phyloP scores from a whole-genome alignment of 306 rosid genomes.

The Fragaria nilgerrensis region DNA sequence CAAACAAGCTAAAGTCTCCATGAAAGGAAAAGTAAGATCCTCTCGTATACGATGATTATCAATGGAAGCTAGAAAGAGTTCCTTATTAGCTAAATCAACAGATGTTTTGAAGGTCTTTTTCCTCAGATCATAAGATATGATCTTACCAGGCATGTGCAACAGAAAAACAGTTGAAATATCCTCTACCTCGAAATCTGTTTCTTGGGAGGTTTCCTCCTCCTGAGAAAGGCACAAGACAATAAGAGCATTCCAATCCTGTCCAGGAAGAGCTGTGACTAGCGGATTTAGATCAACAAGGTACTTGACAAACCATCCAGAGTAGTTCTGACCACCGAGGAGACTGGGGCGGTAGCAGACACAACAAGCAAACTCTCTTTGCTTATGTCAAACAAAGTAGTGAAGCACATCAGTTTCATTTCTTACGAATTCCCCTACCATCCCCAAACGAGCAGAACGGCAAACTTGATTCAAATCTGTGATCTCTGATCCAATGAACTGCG shows the following conservation, averaged over 20 bases:
- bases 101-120: not conserved
- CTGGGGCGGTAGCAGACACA: too few species aligned
- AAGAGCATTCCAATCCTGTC: not conserved
- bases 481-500: too few species aligned
- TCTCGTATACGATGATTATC: not conserved
- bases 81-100: not conserved
- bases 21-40: not conserved
- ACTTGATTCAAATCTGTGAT: too few species aligned
- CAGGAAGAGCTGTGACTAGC: not conserved
- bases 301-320: too few species aligned
- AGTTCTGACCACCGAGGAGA: too few species aligned
- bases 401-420: too few species aligned
- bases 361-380: too few species aligned
- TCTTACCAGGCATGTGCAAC: slow-evolving; percentile 9
- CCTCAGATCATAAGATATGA: not conserved
- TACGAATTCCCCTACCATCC: too few species aligned
- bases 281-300: too few species aligned
- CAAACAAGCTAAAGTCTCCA: not conserved
- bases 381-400: too few species aligned
- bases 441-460: too few species aligned
- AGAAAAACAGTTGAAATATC: not conserved
- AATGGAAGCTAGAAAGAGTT: not conserved
- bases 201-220: not conserved
- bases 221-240: not conserved
- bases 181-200: not conserved